These are phyloP conservation scores for Ulota crispa DNA, from an alignment of 225 moss, liverwort and hornwort species.

Conservation along the genomic window DNA sequence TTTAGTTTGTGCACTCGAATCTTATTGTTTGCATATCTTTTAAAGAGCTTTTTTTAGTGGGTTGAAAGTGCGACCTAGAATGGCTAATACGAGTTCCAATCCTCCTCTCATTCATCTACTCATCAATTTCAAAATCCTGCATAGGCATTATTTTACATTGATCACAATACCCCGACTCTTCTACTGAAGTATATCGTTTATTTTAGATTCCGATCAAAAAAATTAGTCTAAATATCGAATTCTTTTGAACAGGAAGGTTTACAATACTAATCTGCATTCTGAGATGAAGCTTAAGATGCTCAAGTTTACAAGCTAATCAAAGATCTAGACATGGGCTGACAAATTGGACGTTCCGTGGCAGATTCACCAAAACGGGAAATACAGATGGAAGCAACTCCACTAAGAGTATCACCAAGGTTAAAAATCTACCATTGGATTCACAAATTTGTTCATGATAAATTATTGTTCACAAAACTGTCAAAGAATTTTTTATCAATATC, in stretches of 20 bases:
- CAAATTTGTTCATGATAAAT: neutral
- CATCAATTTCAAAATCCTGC: neutral
- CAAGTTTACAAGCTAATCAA: neutral
- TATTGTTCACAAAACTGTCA: too few species aligned
- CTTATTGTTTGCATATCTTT: neutral
- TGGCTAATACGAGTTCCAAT: neutral
- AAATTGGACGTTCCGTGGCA: constrained; percentile 22
- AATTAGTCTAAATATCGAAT: neutral
- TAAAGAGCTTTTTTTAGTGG: neutral
- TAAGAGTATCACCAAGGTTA: constrained; percentile 32
- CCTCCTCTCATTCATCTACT: neutral
- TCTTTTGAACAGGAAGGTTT: neutral
- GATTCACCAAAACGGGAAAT: constrained; percentile 23
- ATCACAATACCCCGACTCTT: neutral
- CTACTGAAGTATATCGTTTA: neutral
- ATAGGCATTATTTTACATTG: neutral
- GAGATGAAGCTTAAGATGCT: neutral
- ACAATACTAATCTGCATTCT: neutral
- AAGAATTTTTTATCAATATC: neutral
- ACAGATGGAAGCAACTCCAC: constrained; percentile 4
- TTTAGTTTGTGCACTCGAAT: neutral
- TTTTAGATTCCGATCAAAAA: neutral
- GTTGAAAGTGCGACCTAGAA: neutral
- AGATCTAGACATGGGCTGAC: constrained; percentile 11
- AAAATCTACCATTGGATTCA: neutral